A percentile compares a stretch with the other conserved stretches of the same genome.
phyloP scores from a whole-genome alignment of 345 rosid genomes.

The Moricandia moricandioides region DNA sequence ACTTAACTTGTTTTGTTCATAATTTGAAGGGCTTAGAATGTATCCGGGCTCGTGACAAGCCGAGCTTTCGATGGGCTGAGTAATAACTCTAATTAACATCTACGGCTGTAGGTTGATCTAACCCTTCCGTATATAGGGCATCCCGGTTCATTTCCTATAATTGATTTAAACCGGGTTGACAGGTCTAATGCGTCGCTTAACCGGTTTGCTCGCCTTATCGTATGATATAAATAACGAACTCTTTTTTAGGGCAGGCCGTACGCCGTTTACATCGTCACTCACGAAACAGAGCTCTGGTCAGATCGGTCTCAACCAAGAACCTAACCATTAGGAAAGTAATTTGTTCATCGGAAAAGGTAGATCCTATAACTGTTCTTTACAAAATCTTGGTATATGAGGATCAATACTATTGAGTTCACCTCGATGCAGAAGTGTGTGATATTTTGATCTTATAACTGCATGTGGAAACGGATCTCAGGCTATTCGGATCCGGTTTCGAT shows the following conservation, averaged over 20 bases:
- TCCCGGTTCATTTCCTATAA: neutral
- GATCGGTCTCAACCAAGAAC: neutral
- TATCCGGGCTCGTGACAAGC: too few species aligned
- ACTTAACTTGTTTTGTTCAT: too few species aligned
- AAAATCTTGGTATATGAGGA: neutral
- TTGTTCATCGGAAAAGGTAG: neutral
- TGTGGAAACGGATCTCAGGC: neutral
- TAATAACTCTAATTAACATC: too few species aligned
- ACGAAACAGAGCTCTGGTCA: constrained; percentile 2
- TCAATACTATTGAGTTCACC: neutral
- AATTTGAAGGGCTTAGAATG: too few species aligned
- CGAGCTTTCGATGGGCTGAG: too few species aligned
- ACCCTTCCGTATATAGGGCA: neutral
- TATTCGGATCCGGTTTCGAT: constrained; percentile 2
- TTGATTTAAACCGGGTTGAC: neutral
- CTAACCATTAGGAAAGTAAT: neutral
- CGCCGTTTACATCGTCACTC: neutral
- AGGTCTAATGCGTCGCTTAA: neutral
- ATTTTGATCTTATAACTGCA: neutral
- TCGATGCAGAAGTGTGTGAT: neutral
- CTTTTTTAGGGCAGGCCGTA: constrained; percentile 16
- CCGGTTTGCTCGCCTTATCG: constrained; percentile 3
- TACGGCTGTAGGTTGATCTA: too few species aligned
- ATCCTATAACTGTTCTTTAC: neutral
- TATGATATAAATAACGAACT: constrained; percentile 5